Evolutionary conservation across 768 basidiomycete species (phyloP).

Genomic region (Tephrocybe sp.): DNA sequence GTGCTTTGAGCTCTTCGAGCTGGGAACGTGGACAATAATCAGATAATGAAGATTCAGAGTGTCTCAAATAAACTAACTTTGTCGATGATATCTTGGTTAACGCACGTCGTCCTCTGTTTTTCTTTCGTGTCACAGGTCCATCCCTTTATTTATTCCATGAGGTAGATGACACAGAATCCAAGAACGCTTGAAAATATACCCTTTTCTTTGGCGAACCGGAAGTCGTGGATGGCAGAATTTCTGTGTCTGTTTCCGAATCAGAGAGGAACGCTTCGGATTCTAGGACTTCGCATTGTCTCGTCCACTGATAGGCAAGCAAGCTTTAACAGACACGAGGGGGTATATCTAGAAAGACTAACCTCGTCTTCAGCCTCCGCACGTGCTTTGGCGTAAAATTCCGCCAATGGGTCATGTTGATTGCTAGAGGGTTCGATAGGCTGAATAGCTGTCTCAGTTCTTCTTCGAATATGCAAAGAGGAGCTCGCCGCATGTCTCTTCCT

Average conservation of each 20-base stretch:
- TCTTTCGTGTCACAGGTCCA: conserved; percentile 62
- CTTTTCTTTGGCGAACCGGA: conserved; percentile 23
- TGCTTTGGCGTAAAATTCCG: conserved; percentile 61
- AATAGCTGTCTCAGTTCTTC: too few species aligned
- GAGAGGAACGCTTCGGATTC: conserved; percentile 26
- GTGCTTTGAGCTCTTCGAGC: conserved; percentile 63
- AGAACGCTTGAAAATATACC: conserved; percentile 17
- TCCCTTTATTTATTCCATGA: conserved; percentile 35
- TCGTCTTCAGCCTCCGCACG: conserved; percentile 42
- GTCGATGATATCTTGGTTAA: conserved; percentile 73
- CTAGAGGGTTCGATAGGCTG: conserved; percentile 1
- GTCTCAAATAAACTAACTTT: conserved; percentile 42
- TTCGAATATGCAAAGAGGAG: conserved; percentile 5
- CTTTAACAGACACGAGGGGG: not conserved
- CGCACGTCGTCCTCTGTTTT: conserved; percentile 30
- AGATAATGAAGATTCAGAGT: not conserved
- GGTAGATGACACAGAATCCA: not conserved
- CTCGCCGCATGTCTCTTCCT: not conserved
- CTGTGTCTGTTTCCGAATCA: conserved; percentile 16
- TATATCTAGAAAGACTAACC: conserved; percentile 26
- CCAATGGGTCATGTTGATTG: conserved; percentile 49
- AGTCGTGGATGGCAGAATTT: conserved; percentile 1
- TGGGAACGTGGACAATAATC: conserved; percentile 22
- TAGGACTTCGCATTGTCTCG: conserved; percentile 34
- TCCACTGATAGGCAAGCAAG: conserved; percentile 22